Evolutionary conservation across 208 protist genomes (phyloP).

Genomic region (Trichomonas tenax): DNA sequence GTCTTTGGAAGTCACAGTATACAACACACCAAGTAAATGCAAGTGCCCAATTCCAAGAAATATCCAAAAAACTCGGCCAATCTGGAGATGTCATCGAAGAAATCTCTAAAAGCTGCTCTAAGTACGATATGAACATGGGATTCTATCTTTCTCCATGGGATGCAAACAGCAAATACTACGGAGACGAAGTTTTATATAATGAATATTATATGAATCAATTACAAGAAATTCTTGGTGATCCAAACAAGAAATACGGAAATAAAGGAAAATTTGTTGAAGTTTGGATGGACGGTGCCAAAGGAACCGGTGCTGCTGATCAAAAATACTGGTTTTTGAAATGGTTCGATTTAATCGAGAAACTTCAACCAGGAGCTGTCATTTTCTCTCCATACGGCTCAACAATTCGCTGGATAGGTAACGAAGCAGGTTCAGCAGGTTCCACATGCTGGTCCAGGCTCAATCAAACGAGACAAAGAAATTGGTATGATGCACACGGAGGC

Average conservation of each 20-base stretch:
- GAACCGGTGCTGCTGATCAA: not conserved
- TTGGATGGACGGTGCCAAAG: not conserved
- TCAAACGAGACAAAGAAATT: not conserved
- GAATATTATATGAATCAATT: conserved; percentile 15
- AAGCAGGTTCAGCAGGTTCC: not conserved
- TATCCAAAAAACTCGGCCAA: not conserved
- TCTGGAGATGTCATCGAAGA: not conserved
- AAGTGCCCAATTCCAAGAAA: not conserved
- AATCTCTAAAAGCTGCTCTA: not conserved
- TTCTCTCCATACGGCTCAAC: not conserved
- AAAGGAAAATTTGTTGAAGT: not conserved
- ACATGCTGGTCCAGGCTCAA: not conserved
- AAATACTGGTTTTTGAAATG: not conserved
- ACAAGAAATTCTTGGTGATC: not conserved
- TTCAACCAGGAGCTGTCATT: not conserved
- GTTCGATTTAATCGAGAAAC: not conserved
- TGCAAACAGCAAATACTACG: not conserved
- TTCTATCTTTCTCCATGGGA: not conserved
- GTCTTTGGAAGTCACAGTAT: not conserved
- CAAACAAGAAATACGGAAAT: not conserved
- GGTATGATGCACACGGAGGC: not conserved
- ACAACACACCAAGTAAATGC: not conserved
- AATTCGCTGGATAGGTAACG: not conserved
- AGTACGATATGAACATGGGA: not conserved
- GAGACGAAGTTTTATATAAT: not conserved